phyloP scores from a whole-genome alignment of 192 early-diverging fungal species.

The Chytriomyces sp. region DNA sequence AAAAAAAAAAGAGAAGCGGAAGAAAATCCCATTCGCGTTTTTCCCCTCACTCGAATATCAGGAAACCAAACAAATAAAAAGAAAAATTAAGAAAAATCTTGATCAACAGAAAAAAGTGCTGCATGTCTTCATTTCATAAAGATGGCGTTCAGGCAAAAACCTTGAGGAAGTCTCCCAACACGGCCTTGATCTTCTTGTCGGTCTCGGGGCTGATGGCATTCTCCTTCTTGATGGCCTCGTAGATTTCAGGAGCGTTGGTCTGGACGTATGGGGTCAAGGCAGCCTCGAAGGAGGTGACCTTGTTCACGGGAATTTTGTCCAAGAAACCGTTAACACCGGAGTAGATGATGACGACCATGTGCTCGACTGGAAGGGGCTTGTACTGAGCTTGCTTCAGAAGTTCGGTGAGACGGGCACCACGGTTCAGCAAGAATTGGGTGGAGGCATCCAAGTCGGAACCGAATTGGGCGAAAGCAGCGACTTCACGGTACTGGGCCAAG shows the following conservation, averaged over 20 bases:
- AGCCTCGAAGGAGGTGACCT: slow-evolving; percentile 92
- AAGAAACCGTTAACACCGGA: slow-evolving; percentile 99
- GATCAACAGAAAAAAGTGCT: background rate
- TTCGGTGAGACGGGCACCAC: slow-evolving; percentile 99
- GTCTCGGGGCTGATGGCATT: slow-evolving; percentile 85
- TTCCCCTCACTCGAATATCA: no score
- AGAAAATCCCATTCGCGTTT: background rate
- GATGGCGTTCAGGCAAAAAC: slow-evolving; percentile 37
- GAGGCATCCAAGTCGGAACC: slow-evolving; percentile 99
- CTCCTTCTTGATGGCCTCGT: slow-evolving; percentile 88
- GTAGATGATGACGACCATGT: slow-evolving; percentile 97
- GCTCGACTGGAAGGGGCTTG: slow-evolving; percentile 92
- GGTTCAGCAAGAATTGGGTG: slow-evolving; percentile 98
- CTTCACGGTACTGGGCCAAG: slow-evolving; percentile 98
- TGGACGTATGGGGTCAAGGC: slow-evolving; percentile 86
- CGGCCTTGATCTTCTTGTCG: slow-evolving; percentile 90
- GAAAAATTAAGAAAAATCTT: background rate
- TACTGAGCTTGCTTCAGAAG: slow-evolving; percentile 99
- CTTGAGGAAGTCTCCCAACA: slow-evolving; percentile 60
- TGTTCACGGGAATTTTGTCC: slow-evolving; percentile 95
- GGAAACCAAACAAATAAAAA: background rate
- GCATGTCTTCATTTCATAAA: background rate
- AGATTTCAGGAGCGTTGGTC: slow-evolving; percentile 85
- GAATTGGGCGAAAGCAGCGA: slow-evolving; percentile 99
- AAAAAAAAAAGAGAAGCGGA: background rate